These are phyloP conservation scores for Trypanosoma rangeli DNA, from an alignment of 208 protist species.

Conservation along the genomic window DNA sequence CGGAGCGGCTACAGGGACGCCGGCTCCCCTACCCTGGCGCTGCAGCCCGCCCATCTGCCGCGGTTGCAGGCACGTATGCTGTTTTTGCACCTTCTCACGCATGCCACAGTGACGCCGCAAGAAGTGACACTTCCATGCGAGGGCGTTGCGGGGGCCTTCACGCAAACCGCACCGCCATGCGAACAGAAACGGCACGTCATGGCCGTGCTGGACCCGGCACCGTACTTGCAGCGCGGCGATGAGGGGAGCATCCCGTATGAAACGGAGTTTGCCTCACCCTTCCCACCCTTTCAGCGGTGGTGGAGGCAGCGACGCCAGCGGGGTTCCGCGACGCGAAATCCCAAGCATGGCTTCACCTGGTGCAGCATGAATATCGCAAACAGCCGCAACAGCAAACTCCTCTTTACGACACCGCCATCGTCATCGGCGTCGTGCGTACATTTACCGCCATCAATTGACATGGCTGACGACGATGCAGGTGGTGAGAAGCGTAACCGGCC, in stretches of 20 bases:
- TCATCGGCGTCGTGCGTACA: no score
- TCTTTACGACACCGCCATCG: no score
- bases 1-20: conserved; percentile 8
- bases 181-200: conserved; percentile 10
- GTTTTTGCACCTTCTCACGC: conserved; percentile 6
- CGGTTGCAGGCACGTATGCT: conserved; percentile 4
- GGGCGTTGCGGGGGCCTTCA: background rate
- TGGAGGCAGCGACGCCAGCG: conserved; percentile 14
- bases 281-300: conserved; percentile 27
- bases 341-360: no score
- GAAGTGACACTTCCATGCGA: background rate
- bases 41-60: background rate
- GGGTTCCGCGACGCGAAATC: no score
- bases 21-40: conserved; percentile 2
- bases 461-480: no score
- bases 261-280: conserved; percentile 19
- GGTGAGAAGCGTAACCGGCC: no score
- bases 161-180: background rate
- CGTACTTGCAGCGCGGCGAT: conserved; percentile 13
- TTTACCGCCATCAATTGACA: no score
- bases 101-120: background rate
- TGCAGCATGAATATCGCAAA: no score
- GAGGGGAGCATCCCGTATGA: conserved; percentile 7
- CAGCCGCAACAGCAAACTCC: no score
- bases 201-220: conserved; percentile 13